Evolutionary conservation across 805 yeast species (phyloP), one percentile per base, ranked within the genome.

Genomic region (Spencermartinsiella europaea): DNA sequence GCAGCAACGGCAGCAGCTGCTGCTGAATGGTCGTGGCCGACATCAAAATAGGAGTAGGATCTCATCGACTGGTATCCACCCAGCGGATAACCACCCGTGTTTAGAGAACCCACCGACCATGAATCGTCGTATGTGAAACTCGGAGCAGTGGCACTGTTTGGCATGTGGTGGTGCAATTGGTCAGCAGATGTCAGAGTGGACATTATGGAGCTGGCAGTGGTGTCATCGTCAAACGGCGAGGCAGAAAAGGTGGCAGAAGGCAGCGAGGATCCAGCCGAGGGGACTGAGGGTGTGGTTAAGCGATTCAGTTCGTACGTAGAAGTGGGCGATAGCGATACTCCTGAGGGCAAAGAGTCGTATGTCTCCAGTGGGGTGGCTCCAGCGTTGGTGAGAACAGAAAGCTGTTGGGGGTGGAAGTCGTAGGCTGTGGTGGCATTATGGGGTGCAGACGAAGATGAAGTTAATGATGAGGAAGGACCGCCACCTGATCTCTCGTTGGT

Each of bases 91-190:
- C 31, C 31, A 12, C 28, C 40, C 15, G 41, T 25, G 17, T 19
- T 16, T 38, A 14, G 43, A 43, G 36, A 14, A 10, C 34, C 21
- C 19, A 21, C 21, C 4, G 45, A 39, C 31, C 21, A 19, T 19
- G 44, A 25, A 16, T 39, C 44, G 31, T 34, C n/a, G 35, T 38
- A 22, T 31, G 17, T 10, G 44, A 34, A 8, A 40, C 35, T 10
- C 43, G 37, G 31, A 25, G 31, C 31, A 7, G 31, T 25, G 31
- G 31, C 31, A 25, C 31, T 25, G 31, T 7, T 25, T 12, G 31
- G 31, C 31, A 25, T 25, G 12, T 25, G 31, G 12, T 25, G 31
- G 12, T 25, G 31, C 31, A 25, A 12, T 25, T 25, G 31, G 31
- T 25, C 31, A 7, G 31, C 31, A 7, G 31, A 25, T 7, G 31